phyloP scores from a whole-genome alignment of 495 filamentous ascomycete species.

The Venustampulla echinocandica region DNA sequence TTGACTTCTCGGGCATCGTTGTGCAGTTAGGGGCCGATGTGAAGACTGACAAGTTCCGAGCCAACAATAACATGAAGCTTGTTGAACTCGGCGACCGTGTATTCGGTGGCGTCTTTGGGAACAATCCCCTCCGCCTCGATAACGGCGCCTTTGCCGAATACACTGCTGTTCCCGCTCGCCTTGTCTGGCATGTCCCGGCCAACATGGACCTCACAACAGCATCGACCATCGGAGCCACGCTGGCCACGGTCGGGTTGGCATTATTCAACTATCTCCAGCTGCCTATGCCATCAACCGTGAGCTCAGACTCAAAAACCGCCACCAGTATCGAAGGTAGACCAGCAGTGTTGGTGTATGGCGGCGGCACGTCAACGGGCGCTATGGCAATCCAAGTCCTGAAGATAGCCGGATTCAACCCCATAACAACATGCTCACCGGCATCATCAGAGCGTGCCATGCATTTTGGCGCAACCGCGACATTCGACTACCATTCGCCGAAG shows the following conservation, averaged over 20 bases:
- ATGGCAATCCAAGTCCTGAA: too few species aligned
- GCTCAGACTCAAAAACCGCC: too few species aligned
- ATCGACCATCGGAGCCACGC: background rate
- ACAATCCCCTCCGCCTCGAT: slow-evolving; percentile 27
- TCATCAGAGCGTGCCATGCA: slow-evolving; percentile 43
- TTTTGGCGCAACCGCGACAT: slow-evolving; percentile 44
- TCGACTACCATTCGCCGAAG: slow-evolving; percentile 42
- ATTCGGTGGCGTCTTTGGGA: slow-evolving; percentile 35
- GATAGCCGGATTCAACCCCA: slow-evolving; percentile 50
- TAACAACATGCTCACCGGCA: slow-evolving; percentile 42
- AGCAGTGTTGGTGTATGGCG: too few species aligned
- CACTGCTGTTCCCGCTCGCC: background rate
- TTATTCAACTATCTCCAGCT: background rate
- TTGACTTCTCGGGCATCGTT: slow-evolving; percentile 36
- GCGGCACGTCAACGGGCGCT: background rate
- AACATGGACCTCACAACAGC: background rate
- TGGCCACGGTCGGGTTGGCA: slow-evolving; percentile 17
- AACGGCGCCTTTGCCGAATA: background rate
- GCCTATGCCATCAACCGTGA: too few species aligned
- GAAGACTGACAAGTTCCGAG: slow-evolving; percentile 23
- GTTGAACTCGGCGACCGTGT: slow-evolving; percentile 34
- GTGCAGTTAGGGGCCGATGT: slow-evolving; percentile 30
- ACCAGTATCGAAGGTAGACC: too few species aligned
- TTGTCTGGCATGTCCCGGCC: background rate
- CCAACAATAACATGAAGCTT: too few species aligned